Evolutionary conservation across 1,284 basidiomycete species (phyloP), one percentile per base, ranked within the genome.

Genomic region (Inonotus obliquus): DNA sequence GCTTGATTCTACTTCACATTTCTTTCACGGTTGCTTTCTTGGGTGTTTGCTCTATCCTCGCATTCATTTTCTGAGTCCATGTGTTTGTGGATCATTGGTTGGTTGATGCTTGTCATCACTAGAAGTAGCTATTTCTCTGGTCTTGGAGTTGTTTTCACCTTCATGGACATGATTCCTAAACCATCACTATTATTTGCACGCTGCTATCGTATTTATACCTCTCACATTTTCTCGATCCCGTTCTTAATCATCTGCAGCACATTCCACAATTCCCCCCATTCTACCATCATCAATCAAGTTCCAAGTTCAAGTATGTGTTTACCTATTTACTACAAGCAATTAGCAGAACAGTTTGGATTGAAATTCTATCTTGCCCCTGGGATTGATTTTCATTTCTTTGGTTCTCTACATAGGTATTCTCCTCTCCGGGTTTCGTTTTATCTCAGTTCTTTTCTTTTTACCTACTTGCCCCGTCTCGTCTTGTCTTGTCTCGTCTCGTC

Each of bases 1-100:
- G 89, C 85, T 69, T 91, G 73, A 82, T 21, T 41, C 45, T 21
- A 21, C 13, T 29, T 17, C 17, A 4, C 21, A 2, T 2, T 2
- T 51, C 49, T 51, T 14, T 27, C 23, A n/a, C n/a, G n/a, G n/a
- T n/a, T n/a, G 32, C 14, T 13, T 44, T 21, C 41, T 17, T 44
- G 17, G n/a, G 17, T 44, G 41, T 13, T 4, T 14, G 19, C 13
- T 21, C 13, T 32, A 4, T 32, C 32, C 32, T 32, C 32, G 32
- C 32, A 32, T 9, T 4, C 4, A 32, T 32, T n/a, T 32, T 32
- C 32, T 32, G 4, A 4, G 32, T 32, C 4, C 21, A 25, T 11
- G 5, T 29, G 48, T 49, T 49, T 45, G 17, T 4, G 17, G 41
- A n/a, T 45, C 17, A 17, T n/a, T n/a, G n/a, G n/a, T n/a, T 9